Evolutionary conservation across 768 basidiomycete species (phyloP), one percentile per base, ranked within the genome.

Genomic region (Rhizopogon salebrosus): DNA sequence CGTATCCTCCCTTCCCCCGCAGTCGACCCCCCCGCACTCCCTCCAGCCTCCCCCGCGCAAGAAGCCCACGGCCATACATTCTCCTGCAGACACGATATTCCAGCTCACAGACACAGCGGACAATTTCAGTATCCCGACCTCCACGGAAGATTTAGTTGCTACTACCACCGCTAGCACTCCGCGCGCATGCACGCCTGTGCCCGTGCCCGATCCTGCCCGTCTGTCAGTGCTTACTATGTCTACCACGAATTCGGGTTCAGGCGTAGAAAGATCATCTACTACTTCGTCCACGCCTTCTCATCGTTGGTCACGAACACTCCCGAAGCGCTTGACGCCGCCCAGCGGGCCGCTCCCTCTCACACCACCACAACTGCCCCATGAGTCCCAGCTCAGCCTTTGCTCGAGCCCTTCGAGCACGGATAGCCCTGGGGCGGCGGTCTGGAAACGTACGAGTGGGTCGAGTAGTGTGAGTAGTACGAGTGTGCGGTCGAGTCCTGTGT

Each of bases 251-350:
- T 46, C 45, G 8, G 14, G 20, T 20, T 39, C 45, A 77, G 77
- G 31, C 2, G 65, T 55, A 11, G 77, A 77, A 11, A 69, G 68
- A 5, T 60, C 51, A 14, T 48, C 36, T 9, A 54, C 58, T 16
- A 64, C 54, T 26, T 36, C 49, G 18, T 64, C 62, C n/a, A 50
- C 65, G 37, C 45, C 45, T 22, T 65, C 64, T 9, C 75, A 73
- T 49, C 70, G 81, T 48, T 82, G 83, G 82, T 83, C 83, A 35
- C 72, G 79, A 48, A 24, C 63, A 72, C 56, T 77, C 27, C 84
- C 84, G 8, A 75, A 78, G 20, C 75, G 77, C 42, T 63, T 74
- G 45, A 79, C 79, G 4, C 84, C 84, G 9, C 83, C 85, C 2
- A 75, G 70, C 24, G 85, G 82, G 6, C 83, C 85, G 14, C 22